Base-by-base conservation (phyloP, 306 rosid species). In the Carpinus viminea region DNA sequence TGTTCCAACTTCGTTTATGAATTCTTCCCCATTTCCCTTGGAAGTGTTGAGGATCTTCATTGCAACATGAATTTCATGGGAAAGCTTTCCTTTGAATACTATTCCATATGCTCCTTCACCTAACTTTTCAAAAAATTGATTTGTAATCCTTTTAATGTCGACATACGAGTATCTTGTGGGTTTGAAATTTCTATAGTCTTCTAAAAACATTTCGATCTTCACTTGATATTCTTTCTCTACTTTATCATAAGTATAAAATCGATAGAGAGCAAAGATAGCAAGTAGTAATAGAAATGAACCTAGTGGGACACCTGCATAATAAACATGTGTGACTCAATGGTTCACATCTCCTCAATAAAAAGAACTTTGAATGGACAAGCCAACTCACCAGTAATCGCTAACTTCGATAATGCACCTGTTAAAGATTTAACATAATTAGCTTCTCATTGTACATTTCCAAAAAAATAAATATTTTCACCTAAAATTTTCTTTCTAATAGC, bases 1-100 rank as follows among this genome's bases (percentile, higher is more conserved):
- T 5, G 75, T 75, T 60, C 83, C 81, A 76, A 86, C 78, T 69
- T 86, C 85, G 46, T 83, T 86, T 52, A 86, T 83, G 55, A 86
- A 81, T 78, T 83, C 85, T 72, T 81, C 85, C 0, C 85, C 85
- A 28, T 86, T 78, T 20, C 70, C 72, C 0, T 66, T 75, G 55
- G 80, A 34, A 38, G 52, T 57, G 45, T 71, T 81, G 12, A 83
- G 77, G 56, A 80, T 48, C 76, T 81, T 85, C 2, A 81, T 76
- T 10, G 76, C 88, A 2, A 85, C 83, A 15, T 31, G 16, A 47
- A 78, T 43, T 46, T 85, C 78, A 57, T 70, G 55, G 0, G 76
- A 77, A 34, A 81, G 61, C 51, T 54, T 74, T 69, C 88, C 85
- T 74, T 70, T 70, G 72, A 52, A 81, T 20, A 85, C 73, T 45